Evolutionary conservation across 1,284 basidiomycete species (phyloP).

Genomic region (Melampsora americana): DNA sequence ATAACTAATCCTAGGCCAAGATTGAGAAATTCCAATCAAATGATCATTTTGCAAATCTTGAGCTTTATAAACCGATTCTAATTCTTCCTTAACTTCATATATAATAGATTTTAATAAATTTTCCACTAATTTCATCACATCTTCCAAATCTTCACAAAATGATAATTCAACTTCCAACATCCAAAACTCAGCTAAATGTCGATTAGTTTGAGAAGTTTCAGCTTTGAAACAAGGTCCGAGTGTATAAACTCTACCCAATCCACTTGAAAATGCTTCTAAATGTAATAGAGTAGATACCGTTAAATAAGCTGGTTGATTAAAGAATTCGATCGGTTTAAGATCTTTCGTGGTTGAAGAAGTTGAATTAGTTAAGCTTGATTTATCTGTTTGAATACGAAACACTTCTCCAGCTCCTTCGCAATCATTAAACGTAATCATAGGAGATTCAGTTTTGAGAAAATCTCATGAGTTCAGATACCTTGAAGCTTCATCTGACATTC

Average conservation of each 20-base stretch:
- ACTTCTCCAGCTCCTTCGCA: conserved; percentile 97
- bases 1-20: conserved; percentile 77
- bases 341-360: no score
- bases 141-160: conserved; percentile 58
- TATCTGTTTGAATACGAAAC: no score
- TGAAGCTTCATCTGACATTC: conserved; percentile 45
- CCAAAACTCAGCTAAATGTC: no score
- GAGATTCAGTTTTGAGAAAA: conserved; percentile 76
- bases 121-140: conserved; percentile 72
- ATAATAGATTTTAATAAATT: no score
- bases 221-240: conserved; percentile 85
- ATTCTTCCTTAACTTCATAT: no score
- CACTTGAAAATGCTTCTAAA: conserved; percentile 77
- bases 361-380: no score
- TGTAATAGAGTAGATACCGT: conserved; percentile 94
- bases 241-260: conserved; percentile 80
- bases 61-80: conserved; percentile 46
- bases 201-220: no score
- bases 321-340: no score
- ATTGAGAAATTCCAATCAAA: conserved; percentile 20
- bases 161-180: conserved; percentile 89
- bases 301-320: no score
- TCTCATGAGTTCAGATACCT: conserved; percentile 57
- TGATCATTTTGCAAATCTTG: neutral
- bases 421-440: conserved; percentile 83